These are phyloP conservation scores for Hemisphaericaspora lyxosophila DNA, from an alignment of 1,139 yeast genomes.

Conservation along the genomic window DNA sequence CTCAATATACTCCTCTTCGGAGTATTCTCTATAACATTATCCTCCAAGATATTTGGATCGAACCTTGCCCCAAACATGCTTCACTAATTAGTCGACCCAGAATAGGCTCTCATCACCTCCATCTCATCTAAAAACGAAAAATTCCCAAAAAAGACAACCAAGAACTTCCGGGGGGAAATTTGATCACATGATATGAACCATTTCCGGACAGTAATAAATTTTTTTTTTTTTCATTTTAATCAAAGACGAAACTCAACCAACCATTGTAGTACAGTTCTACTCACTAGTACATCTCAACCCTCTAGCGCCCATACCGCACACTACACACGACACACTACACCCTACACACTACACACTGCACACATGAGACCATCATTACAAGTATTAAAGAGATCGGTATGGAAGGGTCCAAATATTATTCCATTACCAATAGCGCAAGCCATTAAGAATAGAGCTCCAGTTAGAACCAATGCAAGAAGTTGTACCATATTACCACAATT, in stretches of 20 bases:
- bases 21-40: slow-evolving; percentile 13
- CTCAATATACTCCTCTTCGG: slow-evolving; percentile 5
- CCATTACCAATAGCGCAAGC: slow-evolving; percentile 92
- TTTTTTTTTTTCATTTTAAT: slow-evolving; percentile 1
- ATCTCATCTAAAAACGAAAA: slow-evolving; percentile 2
- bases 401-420: slow-evolving; percentile 95
- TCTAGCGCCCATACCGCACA: too few relatives aligned
- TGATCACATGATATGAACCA: slow-evolving; percentile 1
- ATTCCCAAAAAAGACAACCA: too few relatives aligned
- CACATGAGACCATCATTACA: slow-evolving; percentile 59
- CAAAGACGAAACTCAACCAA: too few relatives aligned
- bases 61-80: slow-evolving; percentile 64
- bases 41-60: slow-evolving; percentile 45
- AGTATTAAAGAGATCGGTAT: slow-evolving; percentile 64
- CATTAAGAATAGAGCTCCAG: slow-evolving; percentile 73
- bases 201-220: neutral
- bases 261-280: too few relatives aligned
- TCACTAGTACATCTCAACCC: too few relatives aligned
- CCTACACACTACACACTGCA: neutral
- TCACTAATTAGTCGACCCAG: neutral
- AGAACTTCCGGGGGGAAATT: neutral
- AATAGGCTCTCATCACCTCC: neutral
- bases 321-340: too few relatives aligned
- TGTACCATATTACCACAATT: slow-evolving; percentile 94
- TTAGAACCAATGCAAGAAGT: slow-evolving; percentile 90